A percentile compares a stretch with the other conserved stretches of the same genome.
Evolutionary conservation across 495 filamentous ascomycete species (phyloP).

Genomic region (Aspergillus bertholletiae): DNA sequence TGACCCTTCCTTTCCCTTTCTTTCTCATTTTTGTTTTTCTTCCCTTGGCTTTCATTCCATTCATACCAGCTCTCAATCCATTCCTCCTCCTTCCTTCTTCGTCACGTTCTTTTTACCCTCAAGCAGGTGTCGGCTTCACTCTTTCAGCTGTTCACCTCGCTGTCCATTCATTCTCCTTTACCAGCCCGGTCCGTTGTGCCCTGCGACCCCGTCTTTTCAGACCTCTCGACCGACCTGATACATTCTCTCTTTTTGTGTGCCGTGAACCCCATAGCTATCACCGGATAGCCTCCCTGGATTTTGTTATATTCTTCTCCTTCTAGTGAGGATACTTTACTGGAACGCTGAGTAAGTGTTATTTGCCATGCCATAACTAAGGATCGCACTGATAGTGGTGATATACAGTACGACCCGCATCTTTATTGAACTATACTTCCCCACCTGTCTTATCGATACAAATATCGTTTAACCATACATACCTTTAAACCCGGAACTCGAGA

Average conservation of each 20-base stretch:
- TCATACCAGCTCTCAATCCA: conserved; percentile 38
- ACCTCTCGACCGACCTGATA: conserved; percentile 9
- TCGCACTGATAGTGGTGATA: not conserved
- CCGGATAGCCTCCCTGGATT: not conserved
- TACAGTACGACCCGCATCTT: not conserved
- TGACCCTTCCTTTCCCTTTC: conserved; percentile 35
- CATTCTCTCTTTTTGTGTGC: conserved; percentile 17
- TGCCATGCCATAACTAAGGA: not conserved
- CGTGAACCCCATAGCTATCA: not conserved
- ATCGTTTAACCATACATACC: not conserved
- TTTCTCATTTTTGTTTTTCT: conserved; percentile 44
- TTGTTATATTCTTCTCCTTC: not conserved
- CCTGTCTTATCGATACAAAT: not conserved
- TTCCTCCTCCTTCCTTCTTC: conserved; percentile 24
- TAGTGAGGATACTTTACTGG: not conserved
- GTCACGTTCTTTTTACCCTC: conserved; percentile 21
- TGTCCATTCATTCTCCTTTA: conserved; percentile 46
- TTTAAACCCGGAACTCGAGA: not conserved
- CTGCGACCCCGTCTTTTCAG: conserved; percentile 2
- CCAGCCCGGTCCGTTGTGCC: conserved; percentile 11
- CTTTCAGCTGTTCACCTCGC: conserved; percentile 66
- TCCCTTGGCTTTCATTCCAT: conserved; percentile 43
- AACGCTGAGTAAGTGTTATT: conserved; percentile 1
- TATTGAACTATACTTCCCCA: not conserved
- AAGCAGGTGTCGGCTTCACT: conserved; percentile 77